These are phyloP conservation scores for Osmanthus fragrans DNA, from an alignment of 257 asterid species.

Conservation along the genomic window DNA sequence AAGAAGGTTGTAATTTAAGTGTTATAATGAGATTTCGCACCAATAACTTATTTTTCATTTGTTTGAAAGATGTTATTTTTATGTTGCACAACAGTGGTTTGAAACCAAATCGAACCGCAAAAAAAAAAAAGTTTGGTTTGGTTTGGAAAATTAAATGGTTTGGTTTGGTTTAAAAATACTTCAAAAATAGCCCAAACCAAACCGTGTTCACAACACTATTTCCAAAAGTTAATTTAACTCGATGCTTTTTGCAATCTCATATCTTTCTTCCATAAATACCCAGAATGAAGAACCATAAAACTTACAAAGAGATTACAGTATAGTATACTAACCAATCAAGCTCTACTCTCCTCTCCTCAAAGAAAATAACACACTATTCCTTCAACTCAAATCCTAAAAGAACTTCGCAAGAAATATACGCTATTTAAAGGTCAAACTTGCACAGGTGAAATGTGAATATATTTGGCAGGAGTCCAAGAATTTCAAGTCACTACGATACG, in stretches of 20 bases:
- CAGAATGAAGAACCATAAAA: not conserved
- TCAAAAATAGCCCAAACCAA: too few species aligned
- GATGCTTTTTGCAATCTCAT: not conserved
- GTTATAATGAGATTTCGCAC: too few species aligned
- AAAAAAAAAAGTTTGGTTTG: too few species aligned
- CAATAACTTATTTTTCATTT: too few species aligned
- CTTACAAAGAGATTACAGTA: not conserved
- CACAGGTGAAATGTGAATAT: not conserved
- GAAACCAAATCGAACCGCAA: too few species aligned
- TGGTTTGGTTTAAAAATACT: too few species aligned
- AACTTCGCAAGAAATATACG: not conserved
- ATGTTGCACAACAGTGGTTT: too few species aligned
- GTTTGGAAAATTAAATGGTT: too few species aligned
- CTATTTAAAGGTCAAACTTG: not conserved
- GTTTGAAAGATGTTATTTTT: too few species aligned
- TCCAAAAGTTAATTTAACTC: not conserved
- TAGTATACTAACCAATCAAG: not conserved
- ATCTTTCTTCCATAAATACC: not conserved
- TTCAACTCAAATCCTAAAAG: not conserved
- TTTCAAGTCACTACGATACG: not conserved
- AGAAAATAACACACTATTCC: conserved; percentile 4
- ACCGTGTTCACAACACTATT: not conserved
- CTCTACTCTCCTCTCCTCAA: not conserved
- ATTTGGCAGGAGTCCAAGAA: conserved; percentile 5
- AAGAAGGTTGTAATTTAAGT: too few species aligned